These are phyloP conservation scores for Bipolaris cookei DNA, from an alignment of 2,329 filamentous ascomycete species.

Conservation along the genomic window DNA sequence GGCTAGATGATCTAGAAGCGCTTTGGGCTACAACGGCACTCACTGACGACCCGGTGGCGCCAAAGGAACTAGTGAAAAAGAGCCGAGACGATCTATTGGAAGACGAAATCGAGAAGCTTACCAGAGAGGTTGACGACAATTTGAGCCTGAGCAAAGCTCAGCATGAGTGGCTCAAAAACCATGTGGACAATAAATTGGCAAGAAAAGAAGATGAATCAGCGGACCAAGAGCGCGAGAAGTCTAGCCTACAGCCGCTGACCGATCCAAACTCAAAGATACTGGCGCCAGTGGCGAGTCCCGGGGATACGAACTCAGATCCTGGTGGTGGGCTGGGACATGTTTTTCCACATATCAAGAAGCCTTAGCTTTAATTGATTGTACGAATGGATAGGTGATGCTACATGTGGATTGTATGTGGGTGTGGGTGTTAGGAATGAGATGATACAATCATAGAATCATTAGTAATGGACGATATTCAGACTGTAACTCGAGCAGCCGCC, in stretches of 20 bases:
- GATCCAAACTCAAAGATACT: conserved; percentile 13
- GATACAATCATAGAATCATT: conserved; percentile 5
- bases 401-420: background rate
- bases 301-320: conserved; percentile 6
- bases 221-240: background rate
- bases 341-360: conserved; percentile 46
- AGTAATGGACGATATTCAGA: background rate
- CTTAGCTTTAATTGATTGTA: conserved; percentile 52
- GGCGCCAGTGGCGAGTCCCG: conserved; percentile 14
- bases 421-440: conserved; percentile 3
- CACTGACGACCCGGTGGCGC: conserved; percentile 38
- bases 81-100: conserved; percentile 63
- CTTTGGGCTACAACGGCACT: conserved; percentile 72
- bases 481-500: background rate
- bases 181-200: conserved; percentile 40
- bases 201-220: conserved; percentile 18
- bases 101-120: conserved; percentile 64
- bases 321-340: conserved; percentile 35
- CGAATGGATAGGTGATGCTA: background rate
- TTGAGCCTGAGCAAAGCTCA: conserved; percentile 46
- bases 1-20: conserved; percentile 80
- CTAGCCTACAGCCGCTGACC: conserved; percentile 9
- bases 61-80: conserved; percentile 48
- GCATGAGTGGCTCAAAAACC: conserved; percentile 44
- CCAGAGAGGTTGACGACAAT: conserved; percentile 63